Evolutionary conservation across 1,139 yeast genomes (phyloP), one percentile per base, ranked within the genome.

Genomic region (Debaryomyces fabryi): DNA sequence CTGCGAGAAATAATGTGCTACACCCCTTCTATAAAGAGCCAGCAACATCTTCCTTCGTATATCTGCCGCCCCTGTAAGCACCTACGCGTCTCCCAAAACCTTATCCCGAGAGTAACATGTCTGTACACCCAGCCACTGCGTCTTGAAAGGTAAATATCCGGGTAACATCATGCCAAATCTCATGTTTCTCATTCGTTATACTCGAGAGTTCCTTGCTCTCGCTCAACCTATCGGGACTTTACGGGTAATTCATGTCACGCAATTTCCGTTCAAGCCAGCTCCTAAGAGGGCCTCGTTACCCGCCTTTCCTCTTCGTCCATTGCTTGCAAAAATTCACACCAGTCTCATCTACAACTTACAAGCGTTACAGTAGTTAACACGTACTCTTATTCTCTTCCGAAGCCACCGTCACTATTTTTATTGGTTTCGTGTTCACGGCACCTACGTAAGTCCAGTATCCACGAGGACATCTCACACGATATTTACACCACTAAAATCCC

Each of bases 191-290:
- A 18, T 18, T 16, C 12, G 12, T 32, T 18, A 21, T 18, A 18
- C 34, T 30, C 10, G 34, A 35, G 7, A 16, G 13, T n/a, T 35
- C 25, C 38, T 35, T 35, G 38, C 38, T 35, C n/a, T 18, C 38
- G 13, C 23, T 20, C 21, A n/a, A n/a, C 38, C 38, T 20, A 20
- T 35, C 38, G 38, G 38, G 38, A 35, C 38, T 6, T 35, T n/a
- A 20, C 38, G 38, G 38, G 43, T 40, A 40, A 40, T 20, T 30
- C 25, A 21, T 30, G 43, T 40, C 43, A 40, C 43, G 43, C 43
- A 29, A 39, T 27, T 39, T n/a, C 16, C 5, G n/a, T 15, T n/a
- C 37, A 32, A 13, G 27, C 36, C 43, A 30, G 43, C 43, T 18
- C 35, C 10, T 24, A 9, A 13, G 10, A 15, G 24, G 38, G 13